A percentile compares a stretch with the other conserved stretches of the same genome.
Evolutionary conservation across 306 rosid genomes (phyloP).

Genomic region (Urtica urens): DNA sequence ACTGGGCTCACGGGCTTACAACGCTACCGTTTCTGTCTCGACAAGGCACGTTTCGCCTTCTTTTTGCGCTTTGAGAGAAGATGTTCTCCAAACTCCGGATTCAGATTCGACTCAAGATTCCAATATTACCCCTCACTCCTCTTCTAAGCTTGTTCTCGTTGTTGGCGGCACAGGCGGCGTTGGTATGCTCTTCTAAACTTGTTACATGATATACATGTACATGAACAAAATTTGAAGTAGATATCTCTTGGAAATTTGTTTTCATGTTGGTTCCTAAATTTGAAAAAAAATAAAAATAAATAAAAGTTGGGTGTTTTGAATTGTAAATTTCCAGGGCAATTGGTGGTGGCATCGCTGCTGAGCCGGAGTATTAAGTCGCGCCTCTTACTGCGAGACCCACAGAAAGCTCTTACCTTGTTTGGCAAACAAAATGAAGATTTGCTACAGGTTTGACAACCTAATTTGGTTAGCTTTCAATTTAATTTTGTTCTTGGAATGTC

Average conservation of each 20-base stretch:
- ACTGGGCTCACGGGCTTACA: slow-evolving; percentile 10
- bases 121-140: slow-evolving; percentile 22
- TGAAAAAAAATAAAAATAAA: too few relatives aligned
- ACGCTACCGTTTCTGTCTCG: slow-evolving; percentile 24
- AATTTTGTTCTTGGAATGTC: slow-evolving; percentile 2
- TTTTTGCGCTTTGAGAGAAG: slow-evolving; percentile 31
- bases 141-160: slow-evolving; percentile 73
- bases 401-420: slow-evolving; percentile 60
- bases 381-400: slow-evolving; percentile 59
- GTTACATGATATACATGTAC: not conserved
- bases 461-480: not conserved
- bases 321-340: slow-evolving; percentile 90
- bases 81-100: slow-evolving; percentile 23
- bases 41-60: slow-evolving; percentile 17
- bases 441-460: slow-evolving; percentile 37
- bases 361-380: slow-evolving; percentile 58
- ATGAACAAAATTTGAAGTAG: not conserved
- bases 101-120: slow-evolving; percentile 23
- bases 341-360: slow-evolving; percentile 78
- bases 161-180: slow-evolving; percentile 88
- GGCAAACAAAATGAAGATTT: slow-evolving; percentile 56
- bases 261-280: not conserved
- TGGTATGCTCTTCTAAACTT: slow-evolving; percentile 31
- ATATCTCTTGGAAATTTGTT: not conserved
- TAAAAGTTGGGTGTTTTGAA: too few relatives aligned